These are phyloP conservation scores for Penicillium sumatraense DNA, from an alignment of 2,329 filamentous ascomycete genomes.

Conservation along the genomic window DNA sequence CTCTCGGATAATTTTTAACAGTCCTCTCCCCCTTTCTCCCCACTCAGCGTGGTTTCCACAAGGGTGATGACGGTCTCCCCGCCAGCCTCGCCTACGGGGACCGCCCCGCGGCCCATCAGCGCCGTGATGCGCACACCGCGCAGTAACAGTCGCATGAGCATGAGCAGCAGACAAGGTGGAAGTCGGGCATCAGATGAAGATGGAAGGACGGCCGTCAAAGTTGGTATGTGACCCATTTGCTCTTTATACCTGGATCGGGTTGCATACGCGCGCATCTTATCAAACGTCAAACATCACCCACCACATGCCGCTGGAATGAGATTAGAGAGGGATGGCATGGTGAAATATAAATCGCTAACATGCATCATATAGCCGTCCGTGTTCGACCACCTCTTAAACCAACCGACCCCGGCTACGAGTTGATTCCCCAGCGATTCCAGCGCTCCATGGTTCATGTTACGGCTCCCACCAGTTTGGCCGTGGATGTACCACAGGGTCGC, in stretches of 20 bases:
- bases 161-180: constrained; percentile 71
- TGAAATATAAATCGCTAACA: neutral
- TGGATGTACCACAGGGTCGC: constrained; percentile 88
- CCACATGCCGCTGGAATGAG: neutral
- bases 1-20: constrained; percentile 2
- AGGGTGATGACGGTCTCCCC: constrained; percentile 68
- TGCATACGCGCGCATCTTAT: constrained; percentile 7
- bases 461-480: constrained; percentile 79
- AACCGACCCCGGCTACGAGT: constrained; percentile 87
- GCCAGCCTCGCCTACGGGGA: constrained; percentile 66
- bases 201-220: constrained; percentile 88
- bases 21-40: constrained; percentile 10
- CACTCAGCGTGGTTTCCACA: constrained; percentile 27
- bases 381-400: constrained; percentile 84
- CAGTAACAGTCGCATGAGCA: constrained; percentile 85
- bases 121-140: constrained; percentile 76
- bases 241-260: constrained; percentile 1
- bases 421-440: constrained; percentile 95
- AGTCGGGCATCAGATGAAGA: constrained; percentile 91
- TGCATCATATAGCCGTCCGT: constrained; percentile 71
- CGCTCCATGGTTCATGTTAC: constrained; percentile 89
- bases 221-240: constrained; percentile 70
- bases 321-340: neutral
- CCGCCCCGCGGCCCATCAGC: constrained; percentile 74
- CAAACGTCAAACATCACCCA: neutral